These are phyloP conservation scores for Inonotus obliquus DNA, from an alignment of 1,284 basidiomycete genomes.

Conservation along the genomic window DNA sequence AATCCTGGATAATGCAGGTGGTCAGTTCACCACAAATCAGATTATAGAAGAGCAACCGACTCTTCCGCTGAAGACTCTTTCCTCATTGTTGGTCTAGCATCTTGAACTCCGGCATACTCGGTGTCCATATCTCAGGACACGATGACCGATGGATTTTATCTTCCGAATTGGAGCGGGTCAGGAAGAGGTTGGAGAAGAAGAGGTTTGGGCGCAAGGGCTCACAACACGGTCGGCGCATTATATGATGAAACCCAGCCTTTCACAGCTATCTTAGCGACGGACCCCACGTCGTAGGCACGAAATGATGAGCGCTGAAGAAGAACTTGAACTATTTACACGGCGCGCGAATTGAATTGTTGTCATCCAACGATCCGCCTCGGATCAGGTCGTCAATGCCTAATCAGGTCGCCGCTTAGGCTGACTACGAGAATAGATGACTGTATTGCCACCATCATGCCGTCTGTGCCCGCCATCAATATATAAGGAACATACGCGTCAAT, in stretches of 20 bases:
- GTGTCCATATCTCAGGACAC: background rate
- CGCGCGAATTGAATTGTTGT: background rate
- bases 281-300: background rate
- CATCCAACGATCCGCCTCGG: background rate
- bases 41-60: background rate
- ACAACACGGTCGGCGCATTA: background rate
- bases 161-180: too few relatives aligned
- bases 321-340: background rate
- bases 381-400: background rate
- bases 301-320: background rate
- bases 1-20: background rate
- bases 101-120: background rate
- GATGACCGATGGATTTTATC: background rate
- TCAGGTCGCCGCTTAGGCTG: too few relatives aligned
- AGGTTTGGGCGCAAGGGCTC: background rate
- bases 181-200: background rate
- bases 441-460: too few relatives aligned
- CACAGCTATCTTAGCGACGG: background rate
- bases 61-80: constrained; percentile 3
- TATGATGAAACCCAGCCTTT: background rate
- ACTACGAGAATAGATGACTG: too few relatives aligned
- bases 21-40: background rate
- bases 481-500: too few relatives aligned
- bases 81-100: background rate
- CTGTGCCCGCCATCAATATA: too few relatives aligned